A percentile compares a stretch with the other conserved stretches of the same genome.
Conservation (phyloP, 2,329 filamentous ascomycete genomes). For the Stagonosporopsis chrysanthemi region DNA sequence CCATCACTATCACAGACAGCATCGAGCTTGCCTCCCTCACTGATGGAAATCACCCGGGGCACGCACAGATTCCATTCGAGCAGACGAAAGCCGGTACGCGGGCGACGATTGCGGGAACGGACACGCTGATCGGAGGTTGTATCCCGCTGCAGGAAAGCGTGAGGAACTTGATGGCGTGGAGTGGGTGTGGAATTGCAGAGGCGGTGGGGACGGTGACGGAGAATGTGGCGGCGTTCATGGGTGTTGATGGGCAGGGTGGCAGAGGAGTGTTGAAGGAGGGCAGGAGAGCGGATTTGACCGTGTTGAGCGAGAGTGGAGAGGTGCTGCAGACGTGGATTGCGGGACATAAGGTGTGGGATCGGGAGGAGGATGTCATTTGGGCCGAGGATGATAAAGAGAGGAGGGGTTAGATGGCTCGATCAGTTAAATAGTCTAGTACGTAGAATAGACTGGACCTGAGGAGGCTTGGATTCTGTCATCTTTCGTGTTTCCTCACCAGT, state of each 20-base stretch:
- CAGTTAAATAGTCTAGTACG: not conserved
- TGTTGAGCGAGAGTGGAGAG: conserved; percentile 55
- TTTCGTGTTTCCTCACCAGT: too few species aligned
- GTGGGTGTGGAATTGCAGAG: conserved; percentile 56
- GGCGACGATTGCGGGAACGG: conserved; percentile 61
- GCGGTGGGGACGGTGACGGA: conserved; percentile 60
- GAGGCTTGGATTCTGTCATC: not conserved
- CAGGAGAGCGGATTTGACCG: conserved; percentile 58
- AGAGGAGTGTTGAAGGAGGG: conserved; percentile 54
- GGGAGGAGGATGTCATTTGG: conserved; percentile 36
- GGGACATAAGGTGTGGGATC: conserved; percentile 58
- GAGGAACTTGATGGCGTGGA: conserved; percentile 57
- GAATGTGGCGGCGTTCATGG: conserved; percentile 61
- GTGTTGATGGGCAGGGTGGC: conserved; percentile 53
- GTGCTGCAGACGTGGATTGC: conserved; percentile 61
- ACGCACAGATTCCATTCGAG: conserved; percentile 59
- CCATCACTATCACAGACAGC: conserved; percentile 62
- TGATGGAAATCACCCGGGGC: conserved; percentile 60
- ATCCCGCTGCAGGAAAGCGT: conserved; percentile 61
- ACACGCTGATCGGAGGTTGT: conserved; percentile 63
- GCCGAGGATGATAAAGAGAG: conserved; percentile 43
- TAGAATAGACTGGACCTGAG: not conserved
- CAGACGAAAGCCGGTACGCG: conserved; percentile 59
- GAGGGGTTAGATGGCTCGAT: conserved; percentile 25
- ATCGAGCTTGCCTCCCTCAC: conserved; percentile 62